Evolutionary conservation across 1,139 yeast genomes (phyloP), one percentile per base, ranked within the genome.

Genomic region (Geotrichum bryndzae): DNA sequence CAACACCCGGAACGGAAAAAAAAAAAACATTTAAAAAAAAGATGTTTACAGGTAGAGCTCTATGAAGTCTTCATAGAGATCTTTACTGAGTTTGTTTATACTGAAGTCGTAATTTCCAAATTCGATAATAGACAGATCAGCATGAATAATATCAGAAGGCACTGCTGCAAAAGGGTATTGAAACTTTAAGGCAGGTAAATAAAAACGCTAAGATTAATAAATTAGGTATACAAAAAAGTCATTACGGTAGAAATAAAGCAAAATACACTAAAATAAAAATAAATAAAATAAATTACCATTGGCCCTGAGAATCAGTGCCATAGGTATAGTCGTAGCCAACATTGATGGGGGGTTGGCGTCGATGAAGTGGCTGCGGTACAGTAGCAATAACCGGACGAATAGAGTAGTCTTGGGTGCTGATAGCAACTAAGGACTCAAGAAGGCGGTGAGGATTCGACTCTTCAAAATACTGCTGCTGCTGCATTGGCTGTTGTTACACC

Each of bases 291-390:
- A 10, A 4, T 58, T 59, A 59, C 61, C 61, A 59, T 15, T 41
- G 61, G 27, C 31, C 51, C 27, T 50, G 35, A n/a, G 41, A 53
- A 45, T 50, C 33, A 35, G 51, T 45, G 8, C 35, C 51, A 31
- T 59, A 54, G 27, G 48, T 53, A 35, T 54, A 52, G n/a, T 45
- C 53, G 35, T 59, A 59, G 23, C 51, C 54, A 7, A 55, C 57
- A 6, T 29, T 53, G 5, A 59, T 59, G 11, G 58, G 56, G 45
- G 52, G 61, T 15, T 56, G 58, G n/a, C 29, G 56, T 38, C 41
- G 56, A n/a, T 50, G 57, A n/a, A 54, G 56, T 13, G 33, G 55
- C 27, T 58, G 61, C 18, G 23, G 52, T n/a, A 25, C 18, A 13
- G 29, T 50, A 7, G 50, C 53, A 23, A 54, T 25, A 6, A 59